These are phyloP conservation scores for Penicillium subrubescens DNA, from an alignment of 495 filamentous ascomycete species.

Conservation along the genomic window DNA sequence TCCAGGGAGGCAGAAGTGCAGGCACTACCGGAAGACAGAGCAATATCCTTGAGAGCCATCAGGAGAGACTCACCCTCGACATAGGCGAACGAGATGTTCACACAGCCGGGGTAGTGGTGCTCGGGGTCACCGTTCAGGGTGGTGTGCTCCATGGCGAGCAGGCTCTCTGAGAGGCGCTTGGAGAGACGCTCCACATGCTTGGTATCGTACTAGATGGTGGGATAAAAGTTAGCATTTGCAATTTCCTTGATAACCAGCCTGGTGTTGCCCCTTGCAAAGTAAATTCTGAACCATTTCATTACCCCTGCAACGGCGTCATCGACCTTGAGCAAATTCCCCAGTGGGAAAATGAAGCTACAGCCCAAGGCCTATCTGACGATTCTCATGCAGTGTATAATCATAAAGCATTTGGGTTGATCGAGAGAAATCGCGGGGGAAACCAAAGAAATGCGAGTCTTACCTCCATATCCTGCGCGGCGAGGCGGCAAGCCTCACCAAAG, in stretches of 20 bases:
- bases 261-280: neutral
- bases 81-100: slow-evolving; percentile 98
- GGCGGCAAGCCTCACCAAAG: slow-evolving; percentile 92
- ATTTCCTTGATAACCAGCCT: too few species aligned
- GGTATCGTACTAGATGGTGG: slow-evolving; percentile 73
- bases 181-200: slow-evolving; percentile 81
- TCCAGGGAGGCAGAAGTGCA: slow-evolving; percentile 97
- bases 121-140: slow-evolving; percentile 83
- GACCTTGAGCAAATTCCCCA: slow-evolving; percentile 37
- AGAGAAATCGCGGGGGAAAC: slow-evolving; percentile 7
- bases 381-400: slow-evolving; percentile 63
- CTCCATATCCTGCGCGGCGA: slow-evolving; percentile 83
- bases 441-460: slow-evolving; percentile 58
- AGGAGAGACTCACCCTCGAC: slow-evolving; percentile 96
- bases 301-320: slow-evolving; percentile 56
- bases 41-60: slow-evolving; percentile 98
- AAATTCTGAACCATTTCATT: slow-evolving; percentile 38
- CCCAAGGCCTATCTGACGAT: slow-evolving; percentile 53
- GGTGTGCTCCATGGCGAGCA: slow-evolving; percentile 89
- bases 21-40: slow-evolving; percentile 92
- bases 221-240: slow-evolving; percentile 31
- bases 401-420: slow-evolving; percentile 12
- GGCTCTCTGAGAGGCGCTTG: slow-evolving; percentile 75
- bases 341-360: slow-evolving; percentile 42
- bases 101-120: slow-evolving; percentile 91